A percentile compares a stretch with the other conserved stretches of the same genome.
Evolutionary conservation across 1,139 yeast genomes (phyloP).

Genomic region (Nakaseomyces glabratus): DNA sequence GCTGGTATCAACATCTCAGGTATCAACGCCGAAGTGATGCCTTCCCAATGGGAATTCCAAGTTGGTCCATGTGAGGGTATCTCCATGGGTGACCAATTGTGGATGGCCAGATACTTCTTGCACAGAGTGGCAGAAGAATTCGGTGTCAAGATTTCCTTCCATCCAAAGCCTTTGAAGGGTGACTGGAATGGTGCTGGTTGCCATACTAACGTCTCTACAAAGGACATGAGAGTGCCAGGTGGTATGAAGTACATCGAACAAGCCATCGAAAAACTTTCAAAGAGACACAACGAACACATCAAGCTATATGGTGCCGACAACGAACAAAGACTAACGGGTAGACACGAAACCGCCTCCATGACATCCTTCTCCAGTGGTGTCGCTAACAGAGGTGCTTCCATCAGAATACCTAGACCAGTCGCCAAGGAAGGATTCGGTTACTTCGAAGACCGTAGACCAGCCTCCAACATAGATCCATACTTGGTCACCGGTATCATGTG

Average conservation of each 20-base stretch:
- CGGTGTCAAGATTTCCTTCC: conserved; percentile 96
- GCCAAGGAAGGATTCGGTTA: conserved; percentile 97
- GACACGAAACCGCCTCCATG: conserved; percentile 96
- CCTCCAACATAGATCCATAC: conserved; percentile 98
- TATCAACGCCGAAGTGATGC: conserved; percentile 99
- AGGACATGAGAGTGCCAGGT: conserved; percentile 84
- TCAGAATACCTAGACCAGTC: conserved; percentile 97
- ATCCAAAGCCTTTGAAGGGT: conserved; percentile 97
- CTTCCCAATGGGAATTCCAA: conserved; percentile 99
- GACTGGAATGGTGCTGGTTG: conserved; percentile 99
- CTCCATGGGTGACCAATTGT: conserved; percentile 92
- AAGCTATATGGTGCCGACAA: conserved; percentile 92
- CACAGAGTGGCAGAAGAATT: conserved; percentile 97
- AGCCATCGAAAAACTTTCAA: conserved; percentile 87
- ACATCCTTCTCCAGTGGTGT: conserved; percentile 90
- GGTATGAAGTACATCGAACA: conserved; percentile 91
- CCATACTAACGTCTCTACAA: conserved; percentile 96
- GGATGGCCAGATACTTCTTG: conserved; percentile 90
- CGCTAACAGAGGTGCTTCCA: conserved; percentile 98
- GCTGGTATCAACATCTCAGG: conserved; percentile 88
- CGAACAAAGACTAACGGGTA: conserved; percentile 91
- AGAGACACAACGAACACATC: conserved; percentile 96
- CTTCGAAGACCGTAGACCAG: conserved; percentile 99
- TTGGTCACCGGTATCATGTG: conserved; percentile 96
- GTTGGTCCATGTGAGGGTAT: conserved; percentile 98